A percentile compares a stretch with the other conserved stretches of the same genome.
These are phyloP conservation scores for Alternaria brassicae DNA, from an alignment of 2,329 filamentous ascomycete species.

Conservation along the genomic window DNA sequence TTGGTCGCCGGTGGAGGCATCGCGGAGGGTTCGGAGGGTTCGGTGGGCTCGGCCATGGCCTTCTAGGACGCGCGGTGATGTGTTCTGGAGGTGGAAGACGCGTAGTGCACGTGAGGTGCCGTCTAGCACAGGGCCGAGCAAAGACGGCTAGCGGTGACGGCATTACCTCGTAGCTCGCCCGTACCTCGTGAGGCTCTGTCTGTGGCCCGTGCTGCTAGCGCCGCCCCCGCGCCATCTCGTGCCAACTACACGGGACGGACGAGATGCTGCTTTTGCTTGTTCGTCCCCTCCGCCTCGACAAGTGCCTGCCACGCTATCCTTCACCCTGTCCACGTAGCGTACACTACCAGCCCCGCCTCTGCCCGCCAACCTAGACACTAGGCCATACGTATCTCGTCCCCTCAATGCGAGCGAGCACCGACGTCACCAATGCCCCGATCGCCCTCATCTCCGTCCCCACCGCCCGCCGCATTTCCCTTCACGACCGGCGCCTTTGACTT, in stretches of 20 bases:
- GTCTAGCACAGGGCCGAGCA: background rate
- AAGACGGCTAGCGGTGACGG: constrained; percentile 14
- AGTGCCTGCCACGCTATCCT: background rate
- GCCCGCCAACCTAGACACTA: background rate
- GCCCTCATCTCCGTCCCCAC: constrained; percentile 37
- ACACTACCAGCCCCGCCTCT: background rate
- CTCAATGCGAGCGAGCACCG: constrained; percentile 24
- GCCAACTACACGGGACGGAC: constrained; percentile 1
- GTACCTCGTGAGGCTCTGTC: background rate
- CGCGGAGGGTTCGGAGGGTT: constrained; percentile 9
- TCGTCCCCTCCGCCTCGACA: constrained; percentile 1
- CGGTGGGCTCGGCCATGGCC: constrained; percentile 31
- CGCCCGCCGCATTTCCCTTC: constrained; percentile 39
- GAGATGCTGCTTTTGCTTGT: background rate
- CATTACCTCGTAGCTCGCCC: constrained; percentile 5
- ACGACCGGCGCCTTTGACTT: constrained; percentile 54
- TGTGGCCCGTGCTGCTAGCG: background rate
- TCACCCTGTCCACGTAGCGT: background rate
- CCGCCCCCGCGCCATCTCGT: background rate
- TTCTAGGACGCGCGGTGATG: background rate
- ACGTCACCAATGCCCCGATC: constrained; percentile 44
- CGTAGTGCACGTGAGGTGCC: background rate
- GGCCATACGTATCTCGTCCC: background rate
- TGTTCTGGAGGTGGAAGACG: background rate
- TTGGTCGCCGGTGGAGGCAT: constrained; percentile 25